Percentiles rank a stretch among this genome's conserved stretches.
Conservation (phyloP, 2,329 filamentous ascomycete genomes). For the Aureobasidium sp. region DNA sequence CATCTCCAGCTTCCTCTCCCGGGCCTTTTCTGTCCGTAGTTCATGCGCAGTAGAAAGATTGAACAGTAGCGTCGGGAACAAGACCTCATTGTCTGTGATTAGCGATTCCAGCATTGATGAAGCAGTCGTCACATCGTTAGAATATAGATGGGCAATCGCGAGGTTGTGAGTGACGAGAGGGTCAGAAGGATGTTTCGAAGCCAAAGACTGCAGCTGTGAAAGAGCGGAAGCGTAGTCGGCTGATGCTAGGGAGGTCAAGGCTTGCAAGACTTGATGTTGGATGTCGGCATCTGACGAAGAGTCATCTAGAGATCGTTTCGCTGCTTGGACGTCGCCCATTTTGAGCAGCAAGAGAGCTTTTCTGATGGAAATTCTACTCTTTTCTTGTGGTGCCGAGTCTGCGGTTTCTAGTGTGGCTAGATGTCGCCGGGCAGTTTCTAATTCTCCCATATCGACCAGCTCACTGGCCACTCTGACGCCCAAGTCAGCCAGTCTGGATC, state of each 20-base stretch:
- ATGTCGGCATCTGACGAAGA: not conserved
- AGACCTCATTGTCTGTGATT: conserved; percentile 28
- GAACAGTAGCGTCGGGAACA: conserved; percentile 74
- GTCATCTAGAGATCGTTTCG: conserved; percentile 28
- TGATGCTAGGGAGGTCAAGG: conserved; percentile 72
- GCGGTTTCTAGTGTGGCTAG: conserved; percentile 34
- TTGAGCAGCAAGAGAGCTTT: conserved; percentile 66
- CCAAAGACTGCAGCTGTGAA: conserved; percentile 51
- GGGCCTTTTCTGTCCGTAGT: conserved; percentile 72
- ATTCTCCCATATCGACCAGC: conserved; percentile 79
- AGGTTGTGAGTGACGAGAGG: conserved; percentile 75
- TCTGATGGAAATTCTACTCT: conserved; percentile 29
- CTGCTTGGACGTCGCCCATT: conserved; percentile 61
- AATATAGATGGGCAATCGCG: conserved; percentile 77
- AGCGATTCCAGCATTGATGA: conserved; percentile 60
- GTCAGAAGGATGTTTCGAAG: conserved; percentile 43
- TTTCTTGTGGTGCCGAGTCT: not conserved
- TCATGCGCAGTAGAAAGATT: conserved; percentile 91
- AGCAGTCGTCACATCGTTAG: conserved; percentile 67
- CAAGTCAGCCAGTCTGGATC: conserved; percentile 63
- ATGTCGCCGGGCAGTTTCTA: conserved; percentile 70
- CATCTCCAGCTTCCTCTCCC: conserved; percentile 61
- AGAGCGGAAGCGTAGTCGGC: conserved; percentile 62
- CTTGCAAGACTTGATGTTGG: conserved; percentile 41
- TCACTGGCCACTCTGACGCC: conserved; percentile 59